These are phyloP conservation scores for Dactylonectria macrodidyma DNA, from an alignment of 2,329 filamentous ascomycete species.

Conservation along the genomic window DNA sequence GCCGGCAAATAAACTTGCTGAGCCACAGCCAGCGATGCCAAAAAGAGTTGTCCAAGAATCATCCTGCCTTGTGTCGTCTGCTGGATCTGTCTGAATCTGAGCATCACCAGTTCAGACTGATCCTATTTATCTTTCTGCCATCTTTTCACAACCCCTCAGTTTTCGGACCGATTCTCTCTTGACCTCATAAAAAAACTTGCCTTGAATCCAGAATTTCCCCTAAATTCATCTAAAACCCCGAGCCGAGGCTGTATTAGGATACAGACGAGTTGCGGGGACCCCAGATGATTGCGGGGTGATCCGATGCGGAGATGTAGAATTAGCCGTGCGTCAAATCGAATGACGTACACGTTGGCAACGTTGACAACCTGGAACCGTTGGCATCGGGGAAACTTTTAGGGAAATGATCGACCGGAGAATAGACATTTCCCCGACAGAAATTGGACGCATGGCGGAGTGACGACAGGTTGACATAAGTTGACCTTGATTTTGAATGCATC, in stretches of 20 bases:
- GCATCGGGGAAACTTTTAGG: slow-evolving; percentile 5
- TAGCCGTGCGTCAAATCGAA: neutral
- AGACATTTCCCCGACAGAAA: neutral
- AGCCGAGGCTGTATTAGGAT: neutral
- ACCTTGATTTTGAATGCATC: too few relatives aligned
- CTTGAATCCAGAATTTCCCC: neutral
- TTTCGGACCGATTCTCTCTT: slow-evolving; percentile 18
- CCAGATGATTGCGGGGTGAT: slow-evolving; percentile 23
- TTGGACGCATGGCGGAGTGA: too few relatives aligned
- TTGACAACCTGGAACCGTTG: neutral
- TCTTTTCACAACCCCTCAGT: neutral
- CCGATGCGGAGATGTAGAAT: slow-evolving; percentile 22
- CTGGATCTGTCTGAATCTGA: neutral
- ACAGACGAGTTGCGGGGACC: slow-evolving; percentile 12
- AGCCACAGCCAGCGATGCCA: slow-evolving; percentile 40
- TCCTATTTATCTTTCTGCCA: neutral
- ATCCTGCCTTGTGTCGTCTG: slow-evolving; percentile 26
- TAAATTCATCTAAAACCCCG: slow-evolving; percentile 1
- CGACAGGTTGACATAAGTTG: too few relatives aligned
- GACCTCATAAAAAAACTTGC: neutral
- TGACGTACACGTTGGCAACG: slow-evolving; percentile 6
- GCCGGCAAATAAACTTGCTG: slow-evolving; percentile 48
- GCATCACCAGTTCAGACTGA: neutral
- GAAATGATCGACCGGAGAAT: slow-evolving; percentile 2
- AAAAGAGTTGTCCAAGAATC: slow-evolving; percentile 35